phyloP scores from a whole-genome alignment of 176 grass and related monocot genomes.

The Paspalum vaginatum region DNA sequence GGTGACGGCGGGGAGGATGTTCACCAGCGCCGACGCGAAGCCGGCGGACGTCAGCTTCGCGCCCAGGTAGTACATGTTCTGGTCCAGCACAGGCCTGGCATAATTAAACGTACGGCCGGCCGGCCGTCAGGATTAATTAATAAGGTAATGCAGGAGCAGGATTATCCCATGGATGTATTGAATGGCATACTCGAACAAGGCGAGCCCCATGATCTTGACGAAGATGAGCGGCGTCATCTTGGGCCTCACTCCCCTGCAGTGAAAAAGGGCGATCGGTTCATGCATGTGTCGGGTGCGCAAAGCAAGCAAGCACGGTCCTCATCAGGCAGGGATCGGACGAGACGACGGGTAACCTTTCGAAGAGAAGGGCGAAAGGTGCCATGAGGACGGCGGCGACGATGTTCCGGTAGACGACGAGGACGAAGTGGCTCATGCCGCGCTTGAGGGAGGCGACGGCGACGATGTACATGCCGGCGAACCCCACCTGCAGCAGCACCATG shows the following conservation, averaged over 20 bases:
- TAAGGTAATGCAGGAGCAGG: no score
- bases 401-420: slow-evolving; percentile 88
- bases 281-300: no score
- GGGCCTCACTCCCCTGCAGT: slow-evolving; percentile 60
- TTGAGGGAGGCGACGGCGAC: slow-evolving; percentile 69
- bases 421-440: slow-evolving; percentile 78
- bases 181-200: slow-evolving; percentile 59
- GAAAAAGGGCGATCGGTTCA: no score
- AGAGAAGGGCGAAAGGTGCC: slow-evolving; percentile 66
- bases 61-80: slow-evolving; percentile 83
- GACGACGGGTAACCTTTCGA: slow-evolving; percentile 77
- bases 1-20: slow-evolving; percentile 89
- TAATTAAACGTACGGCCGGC: no score
- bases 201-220: slow-evolving; percentile 64
- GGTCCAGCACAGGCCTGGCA: slow-evolving; percentile 80
- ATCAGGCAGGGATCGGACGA: no score
- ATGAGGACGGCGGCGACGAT: slow-evolving; percentile 57
- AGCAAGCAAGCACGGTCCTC: no score
- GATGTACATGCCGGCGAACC: slow-evolving; percentile 88
- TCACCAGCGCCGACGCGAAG: slow-evolving; percentile 65
- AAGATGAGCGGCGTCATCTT: slow-evolving; percentile 68
- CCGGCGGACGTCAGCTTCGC: slow-evolving; percentile 74
- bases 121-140: no score
- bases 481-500: slow-evolving; percentile 84
- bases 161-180: no score